Percentiles rank a stretch among this genome's conserved stretches.
Conservation (phyloP, 169 alveolate genomes). For the Theileria luwenshuni region DNA sequence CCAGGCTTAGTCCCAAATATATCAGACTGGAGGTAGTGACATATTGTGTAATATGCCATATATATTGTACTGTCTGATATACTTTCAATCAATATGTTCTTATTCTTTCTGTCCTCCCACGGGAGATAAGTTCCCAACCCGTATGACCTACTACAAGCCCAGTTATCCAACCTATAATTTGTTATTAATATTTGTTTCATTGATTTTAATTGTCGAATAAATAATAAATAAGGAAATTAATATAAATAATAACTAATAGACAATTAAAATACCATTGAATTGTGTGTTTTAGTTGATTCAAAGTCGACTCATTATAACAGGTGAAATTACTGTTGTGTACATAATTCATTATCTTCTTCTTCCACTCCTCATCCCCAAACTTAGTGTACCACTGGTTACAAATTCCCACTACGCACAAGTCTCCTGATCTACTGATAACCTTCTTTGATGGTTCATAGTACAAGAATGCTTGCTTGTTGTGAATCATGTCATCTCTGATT, state of each 20-base stretch:
- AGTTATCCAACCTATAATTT: conserved; percentile 83
- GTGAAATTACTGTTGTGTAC: conserved; percentile 72
- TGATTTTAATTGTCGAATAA: too few relatives aligned
- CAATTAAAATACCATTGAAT: conserved; percentile 84
- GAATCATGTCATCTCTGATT: conserved; percentile 79
- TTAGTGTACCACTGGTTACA: conserved; percentile 96
- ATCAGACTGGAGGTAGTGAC: conserved; percentile 93
- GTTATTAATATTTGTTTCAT: neutral
- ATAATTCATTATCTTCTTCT: conserved; percentile 87
- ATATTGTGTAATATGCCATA: conserved; percentile 98
- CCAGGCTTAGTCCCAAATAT: conserved; percentile 88
- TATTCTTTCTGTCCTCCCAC: conserved; percentile 69
- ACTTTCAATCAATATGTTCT: conserved; percentile 92
- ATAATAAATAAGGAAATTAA: too few relatives aligned
- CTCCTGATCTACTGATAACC: conserved; percentile 96
- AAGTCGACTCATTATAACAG: conserved; percentile 76
- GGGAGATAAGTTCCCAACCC: conserved; percentile 96
- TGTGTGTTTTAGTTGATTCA: conserved; percentile 88
- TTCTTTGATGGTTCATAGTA: conserved; percentile 96
- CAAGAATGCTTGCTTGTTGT: conserved; percentile 77
- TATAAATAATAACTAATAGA: neutral
- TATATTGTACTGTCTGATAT: conserved; percentile 98
- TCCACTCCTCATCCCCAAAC: conserved; percentile 97
- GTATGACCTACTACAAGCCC: conserved; percentile 98
- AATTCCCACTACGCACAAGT: conserved; percentile 94